Conservation (phyloP, 2,329 filamentous ascomycete genomes). For the Aspergillus hiratsukae region DNA sequence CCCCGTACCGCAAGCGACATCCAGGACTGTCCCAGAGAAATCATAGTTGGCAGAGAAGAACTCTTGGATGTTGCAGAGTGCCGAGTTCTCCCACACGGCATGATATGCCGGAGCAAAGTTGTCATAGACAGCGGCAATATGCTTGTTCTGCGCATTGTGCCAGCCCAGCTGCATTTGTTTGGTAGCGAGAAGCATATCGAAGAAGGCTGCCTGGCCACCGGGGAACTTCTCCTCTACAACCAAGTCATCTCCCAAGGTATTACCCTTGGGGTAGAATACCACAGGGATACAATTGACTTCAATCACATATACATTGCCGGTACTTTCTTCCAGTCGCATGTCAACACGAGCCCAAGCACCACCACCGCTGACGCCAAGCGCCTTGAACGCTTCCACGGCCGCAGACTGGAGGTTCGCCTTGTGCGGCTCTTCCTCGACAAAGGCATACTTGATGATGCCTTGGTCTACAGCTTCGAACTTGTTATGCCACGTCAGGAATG, state of each 20-base stretch:
- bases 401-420: neutral
- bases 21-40: slow-evolving; percentile 1
- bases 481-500: slow-evolving; percentile 4
- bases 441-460: neutral
- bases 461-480: slow-evolving; percentile 2
- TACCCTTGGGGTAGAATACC: neutral
- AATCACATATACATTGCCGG: neutral
- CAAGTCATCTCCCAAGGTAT: neutral
- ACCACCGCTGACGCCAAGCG: neutral
- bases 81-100: neutral
- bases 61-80: neutral
- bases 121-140: slow-evolving; percentile 1
- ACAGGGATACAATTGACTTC: neutral
- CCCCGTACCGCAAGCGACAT: slow-evolving; percentile 3
- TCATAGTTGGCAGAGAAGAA: neutral
- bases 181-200: slow-evolving; percentile 7
- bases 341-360: neutral
- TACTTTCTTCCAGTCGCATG: slow-evolving; percentile 1
- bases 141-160: neutral
- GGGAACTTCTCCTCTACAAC: slow-evolving; percentile 4
- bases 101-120: neutral
- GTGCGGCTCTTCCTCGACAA: slow-evolving; percentile 1
- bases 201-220: slow-evolving; percentile 6
- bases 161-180: slow-evolving; percentile 4
- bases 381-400: slow-evolving; percentile 3